Conservation (phyloP, 2,329 filamentous ascomycete genomes). For the Fusarium xylarioides region DNA sequence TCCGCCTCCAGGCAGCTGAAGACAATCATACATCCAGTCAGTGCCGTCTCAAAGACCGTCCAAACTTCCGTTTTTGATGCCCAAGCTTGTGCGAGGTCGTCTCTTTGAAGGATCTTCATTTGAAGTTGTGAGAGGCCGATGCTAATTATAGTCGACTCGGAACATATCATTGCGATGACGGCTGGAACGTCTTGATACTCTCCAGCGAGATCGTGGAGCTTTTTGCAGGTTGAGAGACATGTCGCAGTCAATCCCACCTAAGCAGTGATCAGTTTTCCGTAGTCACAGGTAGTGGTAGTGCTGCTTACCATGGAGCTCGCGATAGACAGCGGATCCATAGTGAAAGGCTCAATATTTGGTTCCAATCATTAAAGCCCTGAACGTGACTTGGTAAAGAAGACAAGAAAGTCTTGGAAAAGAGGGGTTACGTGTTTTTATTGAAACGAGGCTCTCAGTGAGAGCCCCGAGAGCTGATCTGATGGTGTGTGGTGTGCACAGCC, state of each 20-base stretch:
- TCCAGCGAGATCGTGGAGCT: background rate
- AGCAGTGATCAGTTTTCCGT: background rate
- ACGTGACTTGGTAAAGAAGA: fast-evolving
- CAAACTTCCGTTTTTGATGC: background rate
- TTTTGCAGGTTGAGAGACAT: conserved; percentile 1
- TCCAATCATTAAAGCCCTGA: fast-evolving
- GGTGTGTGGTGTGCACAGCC: background rate
- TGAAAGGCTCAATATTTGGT: background rate
- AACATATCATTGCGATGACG: background rate
- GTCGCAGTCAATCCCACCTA: conserved; percentile 14
- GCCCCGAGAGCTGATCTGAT: background rate
- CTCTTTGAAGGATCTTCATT: background rate
- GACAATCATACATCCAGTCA: conserved; percentile 1
- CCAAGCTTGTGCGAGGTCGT: background rate
- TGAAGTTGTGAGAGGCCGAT: conserved; percentile 10
- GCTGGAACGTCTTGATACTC: background rate
- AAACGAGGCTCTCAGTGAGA: background rate
- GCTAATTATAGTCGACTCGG: background rate
- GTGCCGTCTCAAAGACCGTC: background rate
- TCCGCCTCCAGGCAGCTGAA: conserved; percentile 9
- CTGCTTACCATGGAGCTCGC: background rate
- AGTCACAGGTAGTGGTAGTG: fast-evolving
- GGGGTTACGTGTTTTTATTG: background rate
- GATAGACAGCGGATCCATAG: conserved; percentile 10
- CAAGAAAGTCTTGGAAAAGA: background rate